phyloP scores from a whole-genome alignment of 176 grass and related monocot genomes.

The Avena insularis region DNA sequence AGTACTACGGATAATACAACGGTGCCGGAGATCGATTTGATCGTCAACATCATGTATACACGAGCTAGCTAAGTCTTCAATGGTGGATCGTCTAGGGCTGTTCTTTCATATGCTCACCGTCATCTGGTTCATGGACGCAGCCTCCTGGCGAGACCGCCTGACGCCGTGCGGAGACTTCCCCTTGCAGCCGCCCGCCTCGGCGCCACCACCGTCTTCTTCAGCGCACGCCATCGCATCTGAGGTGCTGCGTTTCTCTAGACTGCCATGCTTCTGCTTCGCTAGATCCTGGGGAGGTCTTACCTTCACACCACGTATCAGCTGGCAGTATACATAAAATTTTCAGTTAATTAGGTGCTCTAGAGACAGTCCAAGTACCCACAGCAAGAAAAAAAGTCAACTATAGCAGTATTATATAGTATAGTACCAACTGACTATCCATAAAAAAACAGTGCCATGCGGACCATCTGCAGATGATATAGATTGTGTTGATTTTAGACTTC shows the following conservation, averaged over 20 bases:
- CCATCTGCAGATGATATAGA: not conserved
- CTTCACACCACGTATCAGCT: slow-evolving; percentile 95
- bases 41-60: slow-evolving; percentile 20
- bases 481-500: not conserved
- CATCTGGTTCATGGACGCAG: slow-evolving; percentile 48
- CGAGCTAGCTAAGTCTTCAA: slow-evolving; percentile 33
- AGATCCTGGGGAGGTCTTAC: slow-evolving; percentile 49
- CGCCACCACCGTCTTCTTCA: not conserved
- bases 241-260: slow-evolving; percentile 9
- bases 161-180: slow-evolving; percentile 18
- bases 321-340: not conserved
- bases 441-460: not conserved
- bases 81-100: not conserved
- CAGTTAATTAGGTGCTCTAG: not conserved
- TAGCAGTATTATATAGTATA: no score
- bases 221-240: not conserved
- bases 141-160: slow-evolving; percentile 34
- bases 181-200: slow-evolving; percentile 34
- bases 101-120: slow-evolving; percentile 51
- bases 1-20: slow-evolving; percentile 3
- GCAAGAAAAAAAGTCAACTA: no score
- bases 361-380: no score
- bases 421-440: not conserved
- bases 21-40: not conserved
- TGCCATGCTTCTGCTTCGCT: slow-evolving; percentile 45